Conservation (phyloP, 495 filamentous ascomycete species). For the Neohortaea acidophila region DNA sequence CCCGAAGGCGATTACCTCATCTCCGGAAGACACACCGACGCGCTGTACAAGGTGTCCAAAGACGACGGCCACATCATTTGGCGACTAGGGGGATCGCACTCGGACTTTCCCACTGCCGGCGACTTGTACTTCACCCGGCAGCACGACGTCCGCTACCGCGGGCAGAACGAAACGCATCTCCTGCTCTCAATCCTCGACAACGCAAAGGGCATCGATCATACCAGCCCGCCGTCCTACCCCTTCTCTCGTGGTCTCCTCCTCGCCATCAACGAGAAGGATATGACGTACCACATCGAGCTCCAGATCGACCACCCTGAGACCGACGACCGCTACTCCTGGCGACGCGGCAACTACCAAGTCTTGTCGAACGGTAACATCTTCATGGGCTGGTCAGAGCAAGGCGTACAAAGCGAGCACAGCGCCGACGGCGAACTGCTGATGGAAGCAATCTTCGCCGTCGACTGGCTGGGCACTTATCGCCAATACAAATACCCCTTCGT, state of each 20-base stretch:
- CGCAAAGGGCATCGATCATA: constrained; percentile 1
- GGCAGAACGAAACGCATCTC: constrained; percentile 8
- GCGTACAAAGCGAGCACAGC: constrained; percentile 3
- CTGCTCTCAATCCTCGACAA: constrained; percentile 12
- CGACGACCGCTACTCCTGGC: background rate
- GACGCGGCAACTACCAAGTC: constrained; percentile 6
- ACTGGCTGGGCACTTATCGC: constrained; percentile 7
- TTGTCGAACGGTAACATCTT: constrained; percentile 11
- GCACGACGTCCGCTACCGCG: constrained; percentile 8
- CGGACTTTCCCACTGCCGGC: constrained; percentile 1
- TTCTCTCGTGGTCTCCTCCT: constrained; percentile 8
- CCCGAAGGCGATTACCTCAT: constrained; percentile 15
- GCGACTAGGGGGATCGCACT: constrained; percentile 10
- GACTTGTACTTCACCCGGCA: constrained; percentile 11
- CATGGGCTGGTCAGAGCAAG: constrained; percentile 10
- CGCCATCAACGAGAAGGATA: constrained; percentile 7
- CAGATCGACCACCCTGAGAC: constrained; percentile 6
- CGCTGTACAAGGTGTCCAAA: constrained; percentile 14
- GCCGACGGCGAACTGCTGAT: constrained; percentile 5
- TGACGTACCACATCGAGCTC: background rate
- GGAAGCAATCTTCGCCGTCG: constrained; percentile 1
- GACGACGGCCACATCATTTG: constrained; percentile 16
- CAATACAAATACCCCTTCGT: constrained; percentile 7
- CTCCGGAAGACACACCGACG: constrained; percentile 12
- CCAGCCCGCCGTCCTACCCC: background rate